Base-by-base conservation (phyloP, 2,329 filamentous ascomycete species). In the Paramyrothecium sp. region DNA sequence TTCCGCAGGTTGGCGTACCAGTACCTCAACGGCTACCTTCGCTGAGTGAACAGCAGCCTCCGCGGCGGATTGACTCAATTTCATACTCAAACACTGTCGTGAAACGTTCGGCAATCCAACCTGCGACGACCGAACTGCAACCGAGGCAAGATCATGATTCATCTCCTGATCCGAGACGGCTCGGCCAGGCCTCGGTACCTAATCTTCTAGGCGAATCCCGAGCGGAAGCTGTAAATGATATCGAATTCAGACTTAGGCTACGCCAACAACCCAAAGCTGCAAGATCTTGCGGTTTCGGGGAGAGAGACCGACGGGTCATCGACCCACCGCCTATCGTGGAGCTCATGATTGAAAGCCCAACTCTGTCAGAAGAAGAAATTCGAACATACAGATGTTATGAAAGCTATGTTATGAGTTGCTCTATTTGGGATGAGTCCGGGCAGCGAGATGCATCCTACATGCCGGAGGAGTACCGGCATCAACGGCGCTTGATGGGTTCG, bases 291-390 rank as follows among this genome's bases (percentile, higher is more conserved):
- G 91, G 91, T 1, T 94, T 92, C 69, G 91, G 91, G 59, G 91
- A 94, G 72, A 82, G 90, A 61, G 91, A 95, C 68, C 84, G 91
- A 44, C 83, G 91, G 60, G 90, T 92, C 17, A 90, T 95, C 61
- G 91, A 95, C 67, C 91, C 91, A 46, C 91, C 91, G 2, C 91
- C 91, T 16, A 94, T 95, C 66, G 83, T 95, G 21, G 87, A 94
- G 68, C 82, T 94, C 51, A 77, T 80, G 26, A 83, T 92, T 56
- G 83, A 85, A 54, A 83, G 88, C 60, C 78, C 83, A 1, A 77
- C 69, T 20, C 68, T 81, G 23, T 78, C 83, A 12, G 73, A 78
- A 46, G 82, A 85, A 50, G 86, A 91, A 61, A 73, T 79, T 17
- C 71, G 67, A 41, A 67, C 69, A 2, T 77, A 77, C 51, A 69